A percentile compares a stretch with the other conserved stretches of the same genome.
Evolutionary conservation across 805 yeast species (phyloP).

Genomic region (Jamesozyma lodderae): DNA sequence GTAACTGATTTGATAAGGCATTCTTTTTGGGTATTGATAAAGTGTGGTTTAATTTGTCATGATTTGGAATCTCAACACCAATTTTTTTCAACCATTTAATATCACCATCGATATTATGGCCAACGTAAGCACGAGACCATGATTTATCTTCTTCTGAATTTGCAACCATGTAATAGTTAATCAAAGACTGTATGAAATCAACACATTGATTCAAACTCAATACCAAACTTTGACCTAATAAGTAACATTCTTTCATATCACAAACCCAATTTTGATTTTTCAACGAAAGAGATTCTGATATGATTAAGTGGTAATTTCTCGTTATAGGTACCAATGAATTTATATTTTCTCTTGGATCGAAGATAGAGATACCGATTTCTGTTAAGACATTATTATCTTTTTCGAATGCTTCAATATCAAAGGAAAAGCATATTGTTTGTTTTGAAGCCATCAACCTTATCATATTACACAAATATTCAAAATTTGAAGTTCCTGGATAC

Average conservation of each 20-base stretch:
- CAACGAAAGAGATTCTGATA: constrained; percentile 35
- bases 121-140: constrained; percentile 39
- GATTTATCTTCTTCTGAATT: constrained; percentile 15
- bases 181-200: constrained; percentile 34
- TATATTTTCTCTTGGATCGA: constrained; percentile 43
- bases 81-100: constrained; percentile 39
- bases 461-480: constrained; percentile 16
- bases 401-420: constrained; percentile 55
- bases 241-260: constrained; percentile 42
- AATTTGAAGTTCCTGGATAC: constrained; percentile 14
- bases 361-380: constrained; percentile 50
- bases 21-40: not conserved
- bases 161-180: constrained; percentile 36
- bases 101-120: constrained; percentile 52
- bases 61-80: constrained; percentile 40
- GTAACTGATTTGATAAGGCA: not conserved
- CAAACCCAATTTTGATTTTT: constrained; percentile 47
- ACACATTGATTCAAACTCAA: constrained; percentile 33
- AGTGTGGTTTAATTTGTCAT: constrained; percentile 5
- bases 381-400: constrained; percentile 35
- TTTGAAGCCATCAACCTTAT: constrained; percentile 16
- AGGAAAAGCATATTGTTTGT: constrained; percentile 33
- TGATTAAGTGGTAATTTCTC: constrained; percentile 36
- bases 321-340: constrained; percentile 34
- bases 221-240: constrained; percentile 41